phyloP scores from a whole-genome alignment of 495 filamentous ascomycete genomes.

The Aspergillus indologenus region DNA sequence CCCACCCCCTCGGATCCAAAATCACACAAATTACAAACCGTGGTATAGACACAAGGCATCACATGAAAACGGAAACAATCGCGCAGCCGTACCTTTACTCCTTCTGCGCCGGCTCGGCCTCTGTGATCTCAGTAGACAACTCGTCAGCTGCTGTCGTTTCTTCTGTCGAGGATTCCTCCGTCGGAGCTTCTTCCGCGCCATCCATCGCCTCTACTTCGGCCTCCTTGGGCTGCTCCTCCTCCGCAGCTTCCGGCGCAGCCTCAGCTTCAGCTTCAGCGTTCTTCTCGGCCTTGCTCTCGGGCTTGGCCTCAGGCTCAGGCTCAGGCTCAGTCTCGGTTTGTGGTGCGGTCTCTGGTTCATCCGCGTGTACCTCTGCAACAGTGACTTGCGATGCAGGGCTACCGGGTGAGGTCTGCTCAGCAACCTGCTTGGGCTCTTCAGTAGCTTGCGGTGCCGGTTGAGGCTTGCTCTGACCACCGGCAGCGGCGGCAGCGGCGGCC shows the following conservation, averaged over 20 bases:
- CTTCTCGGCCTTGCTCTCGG: too few relatives aligned
- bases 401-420: conserved; percentile 13
- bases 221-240: conserved; percentile 3
- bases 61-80: conserved; percentile 11
- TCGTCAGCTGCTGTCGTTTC: neutral
- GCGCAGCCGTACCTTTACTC: conserved; percentile 12
- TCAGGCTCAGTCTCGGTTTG: neutral
- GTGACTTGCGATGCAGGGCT: conserved; percentile 20
- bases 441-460: conserved; percentile 4
- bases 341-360: neutral
- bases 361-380: conserved; percentile 21
- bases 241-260: neutral
- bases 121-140: neutral
- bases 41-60: conserved; percentile 17
- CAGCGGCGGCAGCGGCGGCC: neutral
- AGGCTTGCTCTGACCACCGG: neutral
- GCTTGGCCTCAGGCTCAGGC: neutral
- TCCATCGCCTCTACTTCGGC: conserved; percentile 4
- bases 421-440: conserved; percentile 8
- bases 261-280: neutral
- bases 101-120: conserved; percentile 18
- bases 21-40: conserved; percentile 22
- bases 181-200: neutral
- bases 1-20: conserved; percentile 15
- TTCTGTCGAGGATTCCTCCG: neutral